A percentile compares a stretch with the other conserved stretches of the same genome.
phyloP scores from a whole-genome alignment of 345 rosid genomes.

The Cardamine occulta region DNA sequence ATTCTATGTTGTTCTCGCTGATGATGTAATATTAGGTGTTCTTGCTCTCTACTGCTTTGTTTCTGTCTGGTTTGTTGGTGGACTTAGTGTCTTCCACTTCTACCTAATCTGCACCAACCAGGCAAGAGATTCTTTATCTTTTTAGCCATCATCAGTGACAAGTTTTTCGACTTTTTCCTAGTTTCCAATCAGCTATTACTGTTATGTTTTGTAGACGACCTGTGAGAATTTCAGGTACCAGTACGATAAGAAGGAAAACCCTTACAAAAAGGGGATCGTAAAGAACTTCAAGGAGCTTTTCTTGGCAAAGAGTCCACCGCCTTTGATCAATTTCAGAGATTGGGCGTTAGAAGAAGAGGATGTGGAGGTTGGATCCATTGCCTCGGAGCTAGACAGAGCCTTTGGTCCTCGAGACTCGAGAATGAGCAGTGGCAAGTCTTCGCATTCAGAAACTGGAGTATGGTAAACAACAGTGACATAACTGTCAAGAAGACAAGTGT shows the following conservation, averaged over 20 bases:
- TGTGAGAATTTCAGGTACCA: conserved; percentile 75
- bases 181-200: neutral
- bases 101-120: conserved; percentile 76
- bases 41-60: conserved; percentile 62
- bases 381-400: conserved; percentile 39
- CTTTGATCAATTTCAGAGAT: conserved; percentile 58
- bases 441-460: conserved; percentile 47
- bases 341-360: conserved; percentile 50
- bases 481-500: conserved; percentile 40
- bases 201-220: conserved; percentile 57
- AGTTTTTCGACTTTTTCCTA: neutral
- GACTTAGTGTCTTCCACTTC: conserved; percentile 70
- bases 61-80: conserved; percentile 80
- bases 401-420: conserved; percentile 44
- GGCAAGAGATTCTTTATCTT: conserved; percentile 47
- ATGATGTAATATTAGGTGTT: conserved; percentile 50
- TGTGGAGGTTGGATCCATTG: conserved; percentile 41
- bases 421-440: conserved; percentile 40
- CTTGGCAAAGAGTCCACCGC: conserved; percentile 53
- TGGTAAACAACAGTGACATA: conserved; percentile 41
- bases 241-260: conserved; percentile 71
- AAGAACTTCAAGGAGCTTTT: conserved; percentile 61
- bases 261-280: conserved; percentile 51
- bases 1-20: conserved; percentile 44
- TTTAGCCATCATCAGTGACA: no score